phyloP scores from a whole-genome alignment of 106 monocot species.

The Apostasia shenzhenica region DNA sequence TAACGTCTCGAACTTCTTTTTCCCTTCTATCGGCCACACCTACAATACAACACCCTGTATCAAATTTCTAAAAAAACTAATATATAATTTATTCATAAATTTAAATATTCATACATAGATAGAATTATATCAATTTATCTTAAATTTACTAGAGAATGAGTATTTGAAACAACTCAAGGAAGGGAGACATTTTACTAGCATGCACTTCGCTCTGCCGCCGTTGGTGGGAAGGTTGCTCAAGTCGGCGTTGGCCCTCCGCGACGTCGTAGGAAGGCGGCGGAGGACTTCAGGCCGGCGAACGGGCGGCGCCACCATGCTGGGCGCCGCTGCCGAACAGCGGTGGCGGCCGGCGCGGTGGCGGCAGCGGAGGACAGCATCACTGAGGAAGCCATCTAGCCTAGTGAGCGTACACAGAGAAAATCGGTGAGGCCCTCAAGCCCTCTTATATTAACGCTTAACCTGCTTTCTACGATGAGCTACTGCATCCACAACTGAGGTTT shows the following conservation, averaged over 20 bases:
- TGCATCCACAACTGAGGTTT: not conserved
- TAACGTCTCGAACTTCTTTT: constrained; percentile 71
- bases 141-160: too few relatives aligned
- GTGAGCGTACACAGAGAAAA: not conserved
- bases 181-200: constrained; percentile 26
- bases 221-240: constrained; percentile 52
- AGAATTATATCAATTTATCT: too few relatives aligned
- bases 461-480: not conserved
- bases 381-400: constrained; percentile 16
- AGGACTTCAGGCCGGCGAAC: constrained; percentile 51
- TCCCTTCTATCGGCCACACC: constrained; percentile 62
- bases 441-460: not conserved
- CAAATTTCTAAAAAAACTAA: too few relatives aligned
- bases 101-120: not conserved
- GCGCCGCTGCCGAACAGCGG: constrained; percentile 28
- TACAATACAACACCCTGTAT: not conserved
- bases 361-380: constrained; percentile 32
- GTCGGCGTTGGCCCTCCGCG: constrained; percentile 18
- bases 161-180: not conserved
- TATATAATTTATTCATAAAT: too few relatives aligned
- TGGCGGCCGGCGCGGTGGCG: not conserved
- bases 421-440: not conserved
- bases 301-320: too few relatives aligned
- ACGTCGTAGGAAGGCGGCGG: constrained; percentile 36
- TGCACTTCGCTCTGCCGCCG: constrained; percentile 53